Evolutionary conservation across 2,329 filamentous ascomycete species (phyloP).

Genomic region (Periconia sp.): DNA sequence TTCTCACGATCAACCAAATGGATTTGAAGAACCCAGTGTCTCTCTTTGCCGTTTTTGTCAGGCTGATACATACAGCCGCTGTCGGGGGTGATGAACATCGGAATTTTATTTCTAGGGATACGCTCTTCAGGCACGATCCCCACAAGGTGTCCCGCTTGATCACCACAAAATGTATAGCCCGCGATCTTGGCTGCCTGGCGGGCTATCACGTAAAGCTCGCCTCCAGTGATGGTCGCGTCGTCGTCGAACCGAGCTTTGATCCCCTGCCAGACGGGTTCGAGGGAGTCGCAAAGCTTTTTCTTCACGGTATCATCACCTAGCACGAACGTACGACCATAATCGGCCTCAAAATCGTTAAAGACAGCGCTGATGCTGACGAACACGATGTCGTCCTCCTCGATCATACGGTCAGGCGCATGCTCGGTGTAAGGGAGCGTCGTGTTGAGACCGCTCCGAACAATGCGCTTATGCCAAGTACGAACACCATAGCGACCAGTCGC

Average conservation of each 20-base stretch:
- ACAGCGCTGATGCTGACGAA: slow-evolving; percentile 57
- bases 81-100: slow-evolving; percentile 51
- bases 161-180: slow-evolving; percentile 51
- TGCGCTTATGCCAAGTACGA: slow-evolving; percentile 56
- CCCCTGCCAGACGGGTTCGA: slow-evolving; percentile 51
- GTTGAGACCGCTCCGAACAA: slow-evolving; percentile 54
- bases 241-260: slow-evolving; percentile 46
- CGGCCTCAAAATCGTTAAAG: slow-evolving; percentile 57
- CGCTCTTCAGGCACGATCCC: slow-evolving; percentile 56
- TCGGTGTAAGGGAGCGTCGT: slow-evolving; percentile 52
- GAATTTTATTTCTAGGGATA: slow-evolving; percentile 51
- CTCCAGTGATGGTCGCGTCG: slow-evolving; percentile 51
- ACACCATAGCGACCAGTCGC: slow-evolving; percentile 48
- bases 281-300: slow-evolving; percentile 47
- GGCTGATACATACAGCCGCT: slow-evolving; percentile 42
- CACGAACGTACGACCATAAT: slow-evolving; percentile 57
- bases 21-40: slow-evolving; percentile 57
- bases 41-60: slow-evolving; percentile 46
- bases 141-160: slow-evolving; percentile 53
- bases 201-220: slow-evolving; percentile 51
- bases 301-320: slow-evolving; percentile 52
- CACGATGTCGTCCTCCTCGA: slow-evolving; percentile 50
- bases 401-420: slow-evolving; percentile 53
- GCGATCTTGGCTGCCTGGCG: slow-evolving; percentile 39
- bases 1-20: slow-evolving; percentile 48